These are phyloP conservation scores for Asclepias syriaca DNA, from an alignment of 257 asterid genomes.

Conservation along the genomic window DNA sequence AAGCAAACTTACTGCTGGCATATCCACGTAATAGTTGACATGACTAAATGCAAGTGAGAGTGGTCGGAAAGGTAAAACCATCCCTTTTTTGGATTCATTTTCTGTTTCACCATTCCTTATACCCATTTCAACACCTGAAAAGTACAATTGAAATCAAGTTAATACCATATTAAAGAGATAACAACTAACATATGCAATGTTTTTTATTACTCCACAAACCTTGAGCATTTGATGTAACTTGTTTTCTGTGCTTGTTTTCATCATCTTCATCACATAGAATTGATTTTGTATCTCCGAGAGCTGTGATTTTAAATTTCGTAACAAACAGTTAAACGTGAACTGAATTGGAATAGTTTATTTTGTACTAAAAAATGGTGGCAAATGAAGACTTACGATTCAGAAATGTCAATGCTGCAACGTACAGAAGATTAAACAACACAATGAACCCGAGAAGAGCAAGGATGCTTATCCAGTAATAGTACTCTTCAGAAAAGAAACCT, in stretches of 20 bases:
- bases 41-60: conserved; percentile 73
- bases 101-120: conserved; percentile 8
- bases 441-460: conserved; percentile 59
- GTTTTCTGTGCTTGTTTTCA: conserved; percentile 15
- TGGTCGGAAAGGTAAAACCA: conserved; percentile 73
- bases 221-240: conserved; percentile 20
- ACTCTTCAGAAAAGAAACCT: conserved; percentile 53
- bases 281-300: conserved; percentile 53
- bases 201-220: conserved; percentile 22
- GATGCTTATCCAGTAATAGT: conserved; percentile 67
- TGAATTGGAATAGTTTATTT: neutral
- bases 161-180: neutral
- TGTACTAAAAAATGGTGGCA: neutral
- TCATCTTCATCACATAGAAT: neutral
- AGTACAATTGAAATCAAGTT: neutral
- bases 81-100: conserved; percentile 41
- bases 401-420: conserved; percentile 55
- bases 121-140: conserved; percentile 51
- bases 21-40: conserved; percentile 37
- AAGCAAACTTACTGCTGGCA: neutral
- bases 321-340: conserved; percentile 9
- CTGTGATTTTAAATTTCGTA: conserved; percentile 29
- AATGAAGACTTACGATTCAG: conserved; percentile 55
- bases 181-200: neutral
- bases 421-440: conserved; percentile 61